These are phyloP conservation scores for Neurospora sp. DNA, from an alignment of 495 filamentous ascomycete species.

Conservation along the genomic window DNA sequence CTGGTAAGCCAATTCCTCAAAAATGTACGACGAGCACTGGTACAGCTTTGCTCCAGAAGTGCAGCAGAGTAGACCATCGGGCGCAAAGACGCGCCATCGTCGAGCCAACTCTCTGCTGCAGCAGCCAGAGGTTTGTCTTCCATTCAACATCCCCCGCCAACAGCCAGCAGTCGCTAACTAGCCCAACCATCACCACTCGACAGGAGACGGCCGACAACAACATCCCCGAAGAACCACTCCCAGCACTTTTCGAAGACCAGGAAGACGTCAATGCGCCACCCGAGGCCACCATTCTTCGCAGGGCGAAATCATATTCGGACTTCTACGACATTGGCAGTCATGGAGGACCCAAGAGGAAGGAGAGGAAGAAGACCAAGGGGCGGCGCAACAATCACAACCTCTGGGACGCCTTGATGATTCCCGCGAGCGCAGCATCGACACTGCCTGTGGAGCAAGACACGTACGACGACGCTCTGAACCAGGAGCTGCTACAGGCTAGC, in stretches of 20 bases:
- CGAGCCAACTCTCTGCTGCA: slow-evolving; percentile 57
- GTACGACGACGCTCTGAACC: slow-evolving; percentile 50
- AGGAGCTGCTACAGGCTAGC: slow-evolving; percentile 64
- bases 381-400: slow-evolving; percentile 22
- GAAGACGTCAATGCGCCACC: slow-evolving; percentile 45
- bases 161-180: not conserved
- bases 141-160: not conserved
- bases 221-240: slow-evolving; percentile 28
- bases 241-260: slow-evolving; percentile 41
- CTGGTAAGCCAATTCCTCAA: not conserved
- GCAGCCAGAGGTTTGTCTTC: slow-evolving; percentile 50
- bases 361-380: slow-evolving; percentile 31
- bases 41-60: slow-evolving; percentile 49
- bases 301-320: slow-evolving; percentile 70
- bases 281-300: slow-evolving; percentile 47
- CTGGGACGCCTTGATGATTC: slow-evolving; percentile 27
- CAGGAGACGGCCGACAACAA: slow-evolving; percentile 28
- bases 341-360: slow-evolving; percentile 31
- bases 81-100: slow-evolving; percentile 35
- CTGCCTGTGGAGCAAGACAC: slow-evolving; percentile 46
- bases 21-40: slow-evolving; percentile 70
- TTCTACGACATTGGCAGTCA: slow-evolving; percentile 52
- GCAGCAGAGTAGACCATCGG: slow-evolving; percentile 28
- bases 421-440: slow-evolving; percentile 47
- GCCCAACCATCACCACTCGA: slow-evolving; percentile 7